A percentile compares a stretch with the other conserved stretches of the same genome.
These are phyloP conservation scores for Allium fistulosum DNA, from an alignment of 106 monocot genomes.

Conservation along the genomic window DNA sequence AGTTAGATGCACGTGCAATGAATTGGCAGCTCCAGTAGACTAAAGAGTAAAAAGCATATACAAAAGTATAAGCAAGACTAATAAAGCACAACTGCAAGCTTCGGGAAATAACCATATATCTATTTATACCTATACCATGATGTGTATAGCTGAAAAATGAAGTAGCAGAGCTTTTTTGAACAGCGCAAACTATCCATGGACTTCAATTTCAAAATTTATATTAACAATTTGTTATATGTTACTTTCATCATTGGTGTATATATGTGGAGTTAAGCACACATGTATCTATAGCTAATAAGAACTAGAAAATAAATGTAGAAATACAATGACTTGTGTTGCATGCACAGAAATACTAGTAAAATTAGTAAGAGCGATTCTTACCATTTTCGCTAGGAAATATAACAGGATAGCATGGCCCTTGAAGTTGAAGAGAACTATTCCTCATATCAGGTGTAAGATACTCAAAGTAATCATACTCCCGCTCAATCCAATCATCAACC, in stretches of 20 bases:
- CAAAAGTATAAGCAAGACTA: no score
- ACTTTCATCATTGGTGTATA: no score
- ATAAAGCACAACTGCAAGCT: no score
- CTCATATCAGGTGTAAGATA: constrained; percentile 94
- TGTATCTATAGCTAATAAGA: neutral
- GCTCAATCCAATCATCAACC: constrained; percentile 91
- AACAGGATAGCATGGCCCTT: constrained; percentile 96
- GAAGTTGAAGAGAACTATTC: constrained; percentile 93
- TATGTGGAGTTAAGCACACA: no score
- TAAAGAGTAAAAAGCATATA: constrained; percentile 6
- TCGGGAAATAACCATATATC: no score
- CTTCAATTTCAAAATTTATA: no score
- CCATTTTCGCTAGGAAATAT: constrained; percentile 97
- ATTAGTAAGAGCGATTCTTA: constrained; percentile 15
- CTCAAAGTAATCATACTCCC: constrained; percentile 96
- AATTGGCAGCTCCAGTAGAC: constrained; percentile 97
- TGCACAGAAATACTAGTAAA: neutral
- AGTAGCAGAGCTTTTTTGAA: no score
- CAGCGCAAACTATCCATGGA: no score
- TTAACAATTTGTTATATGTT: no score
- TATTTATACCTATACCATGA: no score
- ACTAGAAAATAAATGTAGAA: neutral
- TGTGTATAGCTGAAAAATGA: no score
- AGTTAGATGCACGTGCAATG: constrained; percentile 90
- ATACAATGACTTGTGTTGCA: neutral